Conservation (phyloP, 1,284 basidiomycete genomes). For the Meripilus lineatus region DNA sequence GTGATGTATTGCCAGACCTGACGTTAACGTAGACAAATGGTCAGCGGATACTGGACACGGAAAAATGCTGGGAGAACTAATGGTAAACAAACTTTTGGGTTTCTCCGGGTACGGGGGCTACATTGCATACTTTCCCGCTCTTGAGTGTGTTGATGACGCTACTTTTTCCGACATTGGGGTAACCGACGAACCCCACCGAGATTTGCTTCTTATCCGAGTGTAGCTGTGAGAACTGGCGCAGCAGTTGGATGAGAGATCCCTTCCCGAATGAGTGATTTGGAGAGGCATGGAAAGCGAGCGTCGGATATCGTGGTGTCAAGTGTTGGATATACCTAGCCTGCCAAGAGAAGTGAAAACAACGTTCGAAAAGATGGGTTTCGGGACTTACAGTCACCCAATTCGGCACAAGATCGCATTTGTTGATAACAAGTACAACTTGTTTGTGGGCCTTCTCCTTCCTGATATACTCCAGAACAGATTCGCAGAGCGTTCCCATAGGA, state of each 20-base stretch:
- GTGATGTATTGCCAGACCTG: slow-evolving; percentile 99
- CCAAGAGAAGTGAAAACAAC: slow-evolving; percentile 1
- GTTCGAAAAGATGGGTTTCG: slow-evolving; percentile 9
- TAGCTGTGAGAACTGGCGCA: slow-evolving; percentile 82
- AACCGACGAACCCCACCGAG: slow-evolving; percentile 93
- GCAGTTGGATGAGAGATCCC: slow-evolving; percentile 89
- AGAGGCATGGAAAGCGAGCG: slow-evolving; percentile 95
- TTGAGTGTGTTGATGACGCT: slow-evolving; percentile 95
- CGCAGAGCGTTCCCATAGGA: slow-evolving; percentile 85
- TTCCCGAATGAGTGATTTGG: slow-evolving; percentile 99
- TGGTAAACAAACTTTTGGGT: slow-evolving; percentile 71
- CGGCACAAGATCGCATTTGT: slow-evolving; percentile 64
- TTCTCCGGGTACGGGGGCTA: slow-evolving; percentile 97
- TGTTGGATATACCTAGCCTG: slow-evolving; percentile 72
- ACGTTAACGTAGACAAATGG: slow-evolving; percentile 9
- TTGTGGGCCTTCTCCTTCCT: slow-evolving; percentile 80
- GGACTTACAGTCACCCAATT: slow-evolving; percentile 38
- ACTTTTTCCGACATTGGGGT: slow-evolving; percentile 97
- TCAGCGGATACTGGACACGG: neutral
- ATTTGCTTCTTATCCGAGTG: slow-evolving; percentile 54
- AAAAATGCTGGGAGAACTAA: neutral
- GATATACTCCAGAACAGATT: slow-evolving; percentile 89
- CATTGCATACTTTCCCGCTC: slow-evolving; percentile 87
- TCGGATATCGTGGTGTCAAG: slow-evolving; percentile 63
- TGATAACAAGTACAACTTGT: slow-evolving; percentile 84